Evolutionary conservation across 2,329 filamentous ascomycete genomes (phyloP), one percentile per base, ranked within the genome.

Genomic region (Gyromitra esculenta): DNA sequence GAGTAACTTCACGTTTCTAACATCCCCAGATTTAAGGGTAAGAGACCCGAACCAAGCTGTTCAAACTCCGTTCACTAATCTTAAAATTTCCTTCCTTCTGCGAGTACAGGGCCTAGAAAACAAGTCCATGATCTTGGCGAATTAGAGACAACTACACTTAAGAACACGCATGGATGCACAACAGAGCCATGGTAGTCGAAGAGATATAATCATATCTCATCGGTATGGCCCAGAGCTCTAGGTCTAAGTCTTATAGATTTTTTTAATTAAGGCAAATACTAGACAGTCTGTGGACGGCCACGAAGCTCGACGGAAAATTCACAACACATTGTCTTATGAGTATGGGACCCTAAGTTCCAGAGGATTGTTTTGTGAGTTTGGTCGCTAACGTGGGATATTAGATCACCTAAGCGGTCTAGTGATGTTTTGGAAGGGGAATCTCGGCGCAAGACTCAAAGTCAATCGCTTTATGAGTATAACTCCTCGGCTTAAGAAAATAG

Each of bases 51-150:
- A 31, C 25, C 25, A 31, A 4, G 25, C 25, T 31, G 25, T 31
- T 31, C 25, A 31, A 31, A 31, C 4, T 4, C 4, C 25, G 25
- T 31, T 31, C 25, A 31, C 25, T 31, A 31, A 31, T 31, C 25
- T 4, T 31, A 31, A 31, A 31, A 3, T 4, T 31, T 31, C 25
- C 25, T 31, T 31, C 25, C 1, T 31, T 31, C 25, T 31, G 2
- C 25, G 25, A 4, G 25, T 31, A 2, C 2, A 31, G 25, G 25
- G 4, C 4, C 25, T 4, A 31, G 6, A 50, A 50, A 43, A 15
- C 9, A 11, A 43, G 4, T 45, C 8, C 79, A 93, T 97, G 84
- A 90, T 96, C 0, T 96, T 98, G 62, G 92, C 91, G 83, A 97
- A 97, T 83, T 89, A 92, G 54, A 86, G 88, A 67, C 96, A 99